Base-by-base conservation (phyloP, 2,329 filamentous ascomycete species). In the Alternaria sp. region DNA sequence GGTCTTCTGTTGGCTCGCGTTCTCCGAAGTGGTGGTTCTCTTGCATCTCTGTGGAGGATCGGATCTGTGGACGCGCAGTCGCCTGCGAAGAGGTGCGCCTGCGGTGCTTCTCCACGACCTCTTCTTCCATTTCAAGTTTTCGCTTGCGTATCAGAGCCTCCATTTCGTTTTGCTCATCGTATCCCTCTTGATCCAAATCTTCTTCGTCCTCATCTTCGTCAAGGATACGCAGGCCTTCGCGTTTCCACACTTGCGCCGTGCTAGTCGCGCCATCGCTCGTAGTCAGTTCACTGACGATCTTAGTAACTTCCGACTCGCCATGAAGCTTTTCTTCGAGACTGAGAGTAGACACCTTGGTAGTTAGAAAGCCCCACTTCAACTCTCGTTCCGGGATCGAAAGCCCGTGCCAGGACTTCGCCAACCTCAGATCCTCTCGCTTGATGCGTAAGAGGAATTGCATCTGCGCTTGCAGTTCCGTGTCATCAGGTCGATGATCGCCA, bases 321-420 rank as follows among this genome's bases (percentile, higher is more conserved):
- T 81, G 77, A 5, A 84, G 77, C 11, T 64, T 68, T 54, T 82
- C 81, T 13, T 83, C 77, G 0, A 79, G 67, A 10, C 73, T 76
- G 12, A 81, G 62, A 7, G 78, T 77, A 4, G 72, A 79, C 1
- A 82, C 68, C n/a, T 80, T 77, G 4, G 73, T 72, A 3, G 81
- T 77, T 57, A 87, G 86, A 4, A 85, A 83, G 25, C 63, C 74
- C 85, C 85, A 88, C 5, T 68, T 75, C 11, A 88, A 67, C 4
- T 77, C 73, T 26, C 77, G 71, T 32, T 85, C 79, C 5, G 83
- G 64, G 50, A 76, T 78, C 6, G 77, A 77, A 5, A 80, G 61
- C 5, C 80, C 80, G 61, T 72, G 75, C 85, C 85, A 87, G 6
- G 71, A 73, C 11, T 61, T 63, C 36, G 71, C 68, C 19, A 70